A percentile compares a stretch with the other conserved stretches of the same genome.
Conservation (phyloP, 768 basidiomycete genomes). For the Amanita fuliginea region DNA sequence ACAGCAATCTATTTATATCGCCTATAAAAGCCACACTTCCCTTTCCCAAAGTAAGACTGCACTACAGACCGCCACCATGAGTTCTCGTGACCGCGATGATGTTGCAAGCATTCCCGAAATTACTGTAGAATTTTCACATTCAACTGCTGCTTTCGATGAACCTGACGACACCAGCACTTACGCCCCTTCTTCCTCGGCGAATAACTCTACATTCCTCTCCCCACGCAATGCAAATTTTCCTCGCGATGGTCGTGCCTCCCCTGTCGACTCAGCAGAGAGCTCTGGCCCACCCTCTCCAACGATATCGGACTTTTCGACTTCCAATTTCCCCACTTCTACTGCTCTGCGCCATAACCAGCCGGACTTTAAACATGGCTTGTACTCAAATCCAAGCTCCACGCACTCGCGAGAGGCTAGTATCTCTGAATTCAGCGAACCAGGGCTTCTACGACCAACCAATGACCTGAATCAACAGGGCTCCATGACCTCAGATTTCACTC, state of each 20-base stretch:
- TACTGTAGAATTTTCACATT: slow-evolving; percentile 5
- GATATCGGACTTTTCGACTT: slow-evolving; percentile 52
- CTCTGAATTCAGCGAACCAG: slow-evolving; percentile 23
- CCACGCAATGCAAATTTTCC: slow-evolving; percentile 8
- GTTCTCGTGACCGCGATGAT: slow-evolving; percentile 1
- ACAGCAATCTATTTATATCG: slow-evolving; percentile 1
- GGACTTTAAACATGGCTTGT: slow-evolving; percentile 38
- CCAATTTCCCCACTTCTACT: slow-evolving; percentile 43
- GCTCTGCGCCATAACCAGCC: slow-evolving; percentile 63
- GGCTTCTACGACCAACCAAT: slow-evolving; percentile 17
- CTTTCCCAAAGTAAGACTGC: neutral
- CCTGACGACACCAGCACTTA: neutral
- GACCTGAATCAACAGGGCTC: neutral
- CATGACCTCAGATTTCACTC: neutral
- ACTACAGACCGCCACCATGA: neutral
- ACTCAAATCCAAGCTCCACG: slow-evolving; percentile 37
- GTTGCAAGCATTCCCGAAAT: slow-evolving; percentile 5
- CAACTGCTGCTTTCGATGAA: neutral
- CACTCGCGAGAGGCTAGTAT: slow-evolving; percentile 21
- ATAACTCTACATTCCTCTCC: slow-evolving; percentile 14
- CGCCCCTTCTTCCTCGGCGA: slow-evolving; percentile 1
- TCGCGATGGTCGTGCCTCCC: slow-evolving; percentile 14
- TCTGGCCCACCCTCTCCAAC: slow-evolving; percentile 67
- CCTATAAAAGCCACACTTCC: neutral
- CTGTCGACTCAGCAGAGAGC: slow-evolving; percentile 27